These are phyloP conservation scores for Penicillium sp. DNA, from an alignment of 2,329 filamentous ascomycete species.

Conservation along the genomic window DNA sequence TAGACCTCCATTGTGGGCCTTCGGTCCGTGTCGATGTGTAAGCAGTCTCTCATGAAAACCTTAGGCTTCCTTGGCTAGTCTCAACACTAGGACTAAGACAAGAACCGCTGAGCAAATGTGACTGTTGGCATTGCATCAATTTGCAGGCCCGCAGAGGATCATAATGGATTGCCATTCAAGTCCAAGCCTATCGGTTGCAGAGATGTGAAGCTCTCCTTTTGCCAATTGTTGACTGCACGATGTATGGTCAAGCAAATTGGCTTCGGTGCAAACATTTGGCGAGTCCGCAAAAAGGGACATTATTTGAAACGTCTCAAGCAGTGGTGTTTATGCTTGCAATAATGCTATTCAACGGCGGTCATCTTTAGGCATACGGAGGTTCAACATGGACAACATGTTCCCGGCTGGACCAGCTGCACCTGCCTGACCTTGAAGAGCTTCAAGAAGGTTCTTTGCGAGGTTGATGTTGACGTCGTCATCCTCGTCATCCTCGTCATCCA, in stretches of 20 bases:
- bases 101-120: background rate
- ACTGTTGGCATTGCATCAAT: background rate
- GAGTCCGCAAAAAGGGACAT: background rate
- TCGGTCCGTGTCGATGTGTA: background rate
- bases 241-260: background rate
- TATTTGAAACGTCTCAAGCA: background rate
- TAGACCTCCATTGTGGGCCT: too few species aligned
- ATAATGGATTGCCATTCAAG: background rate
- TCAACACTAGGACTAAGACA: too few species aligned
- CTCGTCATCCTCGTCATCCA: conserved; percentile 63
- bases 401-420: conserved; percentile 85
- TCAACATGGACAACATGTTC: conserved; percentile 87
- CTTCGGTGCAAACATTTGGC: background rate
- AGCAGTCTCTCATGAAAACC: background rate
- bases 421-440: conserved; percentile 89
- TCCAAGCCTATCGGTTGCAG: background rate
- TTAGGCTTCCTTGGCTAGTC: background rate
- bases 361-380: conserved; percentile 78
- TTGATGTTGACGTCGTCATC: conserved; percentile 83
- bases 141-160: background rate
- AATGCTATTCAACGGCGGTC: conserved; percentile 52
- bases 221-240: background rate
- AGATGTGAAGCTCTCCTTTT: background rate
- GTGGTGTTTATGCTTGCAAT: background rate
- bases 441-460: conserved; percentile 85